Base-by-base conservation (phyloP, 2,329 filamentous ascomycete genomes). In the Colletotrichum agaves region DNA sequence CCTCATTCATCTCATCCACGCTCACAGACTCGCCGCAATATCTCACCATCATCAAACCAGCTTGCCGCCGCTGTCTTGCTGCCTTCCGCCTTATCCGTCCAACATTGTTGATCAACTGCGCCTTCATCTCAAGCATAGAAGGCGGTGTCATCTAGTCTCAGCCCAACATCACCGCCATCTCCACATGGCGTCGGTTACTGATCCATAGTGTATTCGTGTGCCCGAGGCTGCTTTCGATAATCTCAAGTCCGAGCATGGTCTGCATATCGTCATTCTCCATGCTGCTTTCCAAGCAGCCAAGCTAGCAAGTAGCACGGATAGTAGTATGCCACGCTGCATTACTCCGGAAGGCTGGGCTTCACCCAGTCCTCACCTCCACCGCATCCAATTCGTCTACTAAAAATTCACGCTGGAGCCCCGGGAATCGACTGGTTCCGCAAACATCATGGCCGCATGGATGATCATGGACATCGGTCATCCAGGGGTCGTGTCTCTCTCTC, bases 111-210 rank as follows among this genome's bases (percentile, higher is more conserved):
- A 64, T 64, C 61, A 39, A 41, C 64, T n/a, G 19, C 46, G 55
- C 64, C 61, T 59, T 64, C 64, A 67, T 67, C 61, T 67, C 47
- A 27, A 58, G 64, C 61, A 67, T 49, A 64, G 49, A 19, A 67
- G 61, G 33, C 61, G 53, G 64, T 67, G 64, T 33, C 41, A 37
- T 59, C 19, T 67, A 67, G 64, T 64, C 46, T 35, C 61, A 53
- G 47, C 61, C 61, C 52, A 17, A 44, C 61, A 53, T 50, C 47
- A 64, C 15, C 27, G 41, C 37, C 61, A 64, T 63, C 64, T 59
- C 64, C 64, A 64, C 64, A 63, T 63, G 37, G 44, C 37, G 59
- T 39, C 44, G 23, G 12, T 50, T 52, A 39, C 39, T 47, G n/a
- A n/a, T n/a, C n/a, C n/a, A n/a, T n/a, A n/a, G n/a, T n/a, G n/a